Base-by-base conservation (phyloP, 2,329 filamentous ascomycete genomes). In the Colletotrichum sp. region DNA sequence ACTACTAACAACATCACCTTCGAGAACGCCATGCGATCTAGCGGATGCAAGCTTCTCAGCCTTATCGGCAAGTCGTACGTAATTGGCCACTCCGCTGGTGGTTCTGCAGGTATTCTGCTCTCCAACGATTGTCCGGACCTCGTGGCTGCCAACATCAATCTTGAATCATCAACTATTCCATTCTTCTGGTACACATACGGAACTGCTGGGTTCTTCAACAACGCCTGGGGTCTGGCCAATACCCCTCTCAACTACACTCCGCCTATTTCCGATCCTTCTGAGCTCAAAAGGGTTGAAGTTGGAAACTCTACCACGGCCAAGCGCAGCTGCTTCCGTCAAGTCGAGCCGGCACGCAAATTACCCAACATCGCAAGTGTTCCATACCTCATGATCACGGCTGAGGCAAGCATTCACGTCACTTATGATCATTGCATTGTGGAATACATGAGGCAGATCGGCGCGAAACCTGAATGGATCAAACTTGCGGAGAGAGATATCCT, bases 371-470 rank as follows among this genome's bases (percentile, higher is more conserved):
- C 81, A 6, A 83, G 84, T 16, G 84, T 91, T 5, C 87, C 86
- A 0, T 86, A 90, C 6, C 81, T 89, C 2, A 76, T 92, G 15
- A 78, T 91, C 32, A 92, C 90, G 0, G 83, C 84, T 0, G 87
- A 92, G 72, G 87, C 91, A 8, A 89, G 88, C 69, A 87, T 85
- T 30, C 91, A 92, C 80, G 82, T 84, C 4, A 80, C 83, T 12
- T 92, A 88, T 77, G 91, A 93, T 78, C 88, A 89, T 80, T 90
- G 89, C 32, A 91, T 87, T 0, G 86, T 88, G 3, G 77, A 81
- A 16, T 92, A 88, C 79, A 80, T 93, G 80, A 78, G 81, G 68
- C 90, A 92, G 78, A 89, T 87, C 4, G 90, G 90, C 0, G 85
- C 88, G 2, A 75, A 79, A 0, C 84, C 86, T 3, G 83, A 88